Evolutionary conservation across 2,329 filamentous ascomycete genomes (phyloP), one percentile per base, ranked within the genome.

Genomic region (Aspergillus neotritici): DNA sequence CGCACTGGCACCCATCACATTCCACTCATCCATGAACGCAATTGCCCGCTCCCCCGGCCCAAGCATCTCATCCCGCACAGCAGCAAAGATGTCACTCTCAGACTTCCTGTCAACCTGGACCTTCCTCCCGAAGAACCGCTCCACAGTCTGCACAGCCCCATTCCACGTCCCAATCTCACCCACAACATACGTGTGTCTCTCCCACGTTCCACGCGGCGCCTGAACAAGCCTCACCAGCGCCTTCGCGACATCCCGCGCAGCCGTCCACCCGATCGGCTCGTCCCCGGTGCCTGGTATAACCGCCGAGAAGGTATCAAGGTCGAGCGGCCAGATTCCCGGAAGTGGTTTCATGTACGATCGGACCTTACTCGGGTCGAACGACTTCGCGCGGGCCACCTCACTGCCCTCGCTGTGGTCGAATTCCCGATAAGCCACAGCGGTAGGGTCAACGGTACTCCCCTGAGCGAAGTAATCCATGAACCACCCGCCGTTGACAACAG

Each of bases 391-490:
- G 5, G 4, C 7, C 21, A 25, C 21, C 21, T 25, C 21, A 3
- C 21, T 3, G 5, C 21, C 21, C 21, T 25, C 5, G 21, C 21
- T 25, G 2, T 9, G 4, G 21, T 25, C 6, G 7, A 25, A 25
- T 8, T 25, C 21, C 21, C 21, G 21, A 25, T 25, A 25, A 25
- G 21, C 6, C 3, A 25, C 7, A 25, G 21, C 21, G 9, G 21
- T 25, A 2, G 21, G 21, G 9, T 25, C 21, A 25, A 25, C 21
- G 21, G 21, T 8, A 25, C 21, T 25, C 3, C 21, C 21, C 7
- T 25, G 21, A 9, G 21, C 21, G n/a, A 52, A 48, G 44, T 57
- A 58, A 31, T 56, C 55, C 37, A 43, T 44, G 15, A 55, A 49
- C 47, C 49, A 55, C 2, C 54, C 54, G 3, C 41, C 28, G 10